Base-by-base conservation (phyloP, 2,329 filamentous ascomycete genomes). In the Claviceps sorghi region DNA sequence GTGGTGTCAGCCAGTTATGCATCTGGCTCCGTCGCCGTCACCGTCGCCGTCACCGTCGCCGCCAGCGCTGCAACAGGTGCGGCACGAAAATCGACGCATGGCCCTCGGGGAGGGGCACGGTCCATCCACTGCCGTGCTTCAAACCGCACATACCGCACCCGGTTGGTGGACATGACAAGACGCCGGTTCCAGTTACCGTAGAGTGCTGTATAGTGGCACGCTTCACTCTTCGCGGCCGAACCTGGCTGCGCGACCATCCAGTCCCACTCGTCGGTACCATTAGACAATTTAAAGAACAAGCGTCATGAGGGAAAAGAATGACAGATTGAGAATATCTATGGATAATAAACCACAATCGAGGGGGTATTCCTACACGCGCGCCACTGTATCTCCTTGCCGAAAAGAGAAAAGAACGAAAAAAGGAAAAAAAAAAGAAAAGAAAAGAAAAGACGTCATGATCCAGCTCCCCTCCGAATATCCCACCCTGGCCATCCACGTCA, bases 401-500 rank as follows among this genome's bases (percentile, higher is more conserved):
- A 40, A 40, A 40, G 17, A 17, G 17, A 40, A n/a, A 40, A 17
- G 17, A 40, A 40, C 2, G 36, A 40, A 9, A 36, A 36, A 15
- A 36, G 5, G 13, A 36, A 15, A 36, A 5, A 36, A 36, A 11
- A 15, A 36, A 36, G 13, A 36, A 26, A 11, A 29, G 26, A 6
- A 29, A 45, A 15, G 30, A 29, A 44, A 26, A 26, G 11, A 26
- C 61, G 60, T 55, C 59, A 69, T 69, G 67, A 59, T 66, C 44
- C 62, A 59, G 56, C 65, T 69, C 49, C 74, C 74, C 49, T 67
- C 68, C 10, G 70, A 77, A 58, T 70, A 76, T 63, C 75, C 76
- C 38, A 64, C 67, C 54, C 70, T 80, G 51, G 69, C 74, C 58
- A 69, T 79, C 55, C 76, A 80, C 69, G 73, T 82, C 54, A 72